phyloP scores from a whole-genome alignment of 306 rosid species.

The Medicago truncatula region DNA sequence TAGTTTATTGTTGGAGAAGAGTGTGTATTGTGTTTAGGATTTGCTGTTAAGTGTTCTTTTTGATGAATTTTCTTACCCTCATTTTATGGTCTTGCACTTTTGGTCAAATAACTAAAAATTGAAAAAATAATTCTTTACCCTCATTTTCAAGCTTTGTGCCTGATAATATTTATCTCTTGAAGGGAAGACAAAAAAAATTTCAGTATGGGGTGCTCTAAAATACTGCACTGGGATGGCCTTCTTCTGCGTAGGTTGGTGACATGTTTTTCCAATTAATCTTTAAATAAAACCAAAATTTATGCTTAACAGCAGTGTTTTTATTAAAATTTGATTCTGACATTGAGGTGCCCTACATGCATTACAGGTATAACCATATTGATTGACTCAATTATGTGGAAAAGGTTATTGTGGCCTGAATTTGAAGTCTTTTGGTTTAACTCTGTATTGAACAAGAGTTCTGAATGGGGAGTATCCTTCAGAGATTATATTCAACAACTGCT shows the following conservation, averaged over 20 bases:
- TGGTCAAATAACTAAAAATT: slow-evolving; percentile 30
- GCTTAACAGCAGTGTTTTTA: not conserved
- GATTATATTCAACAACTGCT: not conserved
- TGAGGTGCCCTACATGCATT: slow-evolving; percentile 36
- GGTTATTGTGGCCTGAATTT: slow-evolving; percentile 94
- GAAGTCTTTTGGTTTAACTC: slow-evolving; percentile 98
- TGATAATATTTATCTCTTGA: slow-evolving; percentile 47
- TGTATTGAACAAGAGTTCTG: slow-evolving; percentile 88
- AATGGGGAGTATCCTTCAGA: slow-evolving; percentile 94
- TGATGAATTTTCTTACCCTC: slow-evolving; percentile 30
- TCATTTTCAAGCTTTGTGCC: slow-evolving; percentile 34
- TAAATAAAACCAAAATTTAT: slow-evolving; percentile 1
- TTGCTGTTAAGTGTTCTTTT: not conserved
- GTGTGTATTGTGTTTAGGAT: not conserved
- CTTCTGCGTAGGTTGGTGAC: slow-evolving; percentile 73
- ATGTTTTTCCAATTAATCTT: slow-evolving; percentile 4
- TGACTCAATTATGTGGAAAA: slow-evolving; percentile 92
- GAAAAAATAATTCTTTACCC: slow-evolving; percentile 3
- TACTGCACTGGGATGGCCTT: slow-evolving; percentile 68
- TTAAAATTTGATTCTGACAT: slow-evolving; percentile 38
- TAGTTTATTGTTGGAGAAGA: too few relatives aligned
- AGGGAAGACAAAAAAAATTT: slow-evolving; percentile 75
- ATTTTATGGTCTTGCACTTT: slow-evolving; percentile 21
- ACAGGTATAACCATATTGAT: slow-evolving; percentile 78
- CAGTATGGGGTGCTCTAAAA: slow-evolving; percentile 71